Conservation (phyloP, 1,284 basidiomycete genomes). For the Puccinia horiana region DNA sequence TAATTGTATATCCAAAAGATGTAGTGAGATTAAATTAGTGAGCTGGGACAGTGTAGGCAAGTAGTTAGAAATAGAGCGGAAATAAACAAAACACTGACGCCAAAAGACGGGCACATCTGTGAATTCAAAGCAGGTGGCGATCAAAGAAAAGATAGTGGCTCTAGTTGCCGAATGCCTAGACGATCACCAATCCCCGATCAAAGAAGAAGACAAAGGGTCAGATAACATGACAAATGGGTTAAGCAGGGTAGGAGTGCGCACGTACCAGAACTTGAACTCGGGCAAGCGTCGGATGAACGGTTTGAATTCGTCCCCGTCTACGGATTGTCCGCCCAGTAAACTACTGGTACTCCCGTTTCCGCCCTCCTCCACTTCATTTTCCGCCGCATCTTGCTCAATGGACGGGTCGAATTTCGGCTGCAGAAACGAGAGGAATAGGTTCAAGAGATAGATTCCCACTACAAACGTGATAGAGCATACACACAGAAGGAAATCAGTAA, state of each 20-base stretch:
- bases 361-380: conserved; percentile 93
- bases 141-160: conserved; percentile 76
- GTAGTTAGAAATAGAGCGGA: conserved; percentile 76
- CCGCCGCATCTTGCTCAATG: conserved; percentile 84
- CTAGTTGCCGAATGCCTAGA: conserved; percentile 86
- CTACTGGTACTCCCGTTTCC: conserved; percentile 62
- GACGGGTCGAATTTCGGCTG: conserved; percentile 96
- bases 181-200: conserved; percentile 54
- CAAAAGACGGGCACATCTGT: conserved; percentile 47
- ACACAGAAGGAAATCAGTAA: too few species aligned
- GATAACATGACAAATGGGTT: not conserved
- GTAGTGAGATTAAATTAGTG: conserved; percentile 69
- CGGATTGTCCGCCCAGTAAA: conserved; percentile 57
- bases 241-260: too few species aligned
- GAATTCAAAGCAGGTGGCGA: conserved; percentile 68
- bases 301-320: conserved; percentile 81
- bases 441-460: conserved; percentile 58
- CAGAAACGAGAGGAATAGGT: conserved; percentile 78
- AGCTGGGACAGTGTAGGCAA: conserved; percentile 91
- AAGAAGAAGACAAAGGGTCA: not conserved
- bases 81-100: conserved; percentile 68
- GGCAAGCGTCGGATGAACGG: conserved; percentile 95
- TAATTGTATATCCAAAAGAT: conserved; percentile 53
- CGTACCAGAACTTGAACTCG: conserved; percentile 90
- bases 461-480: conserved; percentile 53